Base-by-base conservation (phyloP, 257 asterid genomes). In the Capsicum pubescens region DNA sequence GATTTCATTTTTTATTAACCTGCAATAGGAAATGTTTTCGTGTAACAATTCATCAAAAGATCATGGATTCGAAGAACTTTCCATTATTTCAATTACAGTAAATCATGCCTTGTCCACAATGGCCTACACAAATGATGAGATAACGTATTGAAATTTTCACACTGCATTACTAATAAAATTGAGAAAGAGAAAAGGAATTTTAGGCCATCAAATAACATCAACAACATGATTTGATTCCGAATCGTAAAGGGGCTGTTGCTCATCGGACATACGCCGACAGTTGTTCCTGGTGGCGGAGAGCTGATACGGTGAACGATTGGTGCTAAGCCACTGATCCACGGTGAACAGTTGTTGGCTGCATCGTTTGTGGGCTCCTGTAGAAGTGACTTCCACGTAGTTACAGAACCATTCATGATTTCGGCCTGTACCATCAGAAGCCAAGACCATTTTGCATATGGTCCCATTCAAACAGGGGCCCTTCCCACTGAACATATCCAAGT, bases 261-360 rank as follows among this genome's bases (percentile, higher is more conserved):
- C 46, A 52, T 26, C 5, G 0, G 61, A 50, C 46, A 50, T 12
- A 76, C 46, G 63, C 63, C 85, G 13, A 76, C 96, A 92, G 5
- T 86, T 67, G 83, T 91, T 44, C 79, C 88, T 82, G 26, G 91
- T 76, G 17, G 92, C 91, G 2, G 94, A 88, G 67, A 93, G 94
- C 84, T 90, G 85, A 72, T 87, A 83, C 5, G 97, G 96, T 80
- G 90, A 11, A 32, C 88, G 42, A 72, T 92, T 92, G 0, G 91
- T 90, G 8, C 92, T 95, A 88, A 93, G 52, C 98, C 98, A 94
- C 60, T 91, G 98, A 87, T 92, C 94, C 69, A 94, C 94, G 36
- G 84, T 84, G 85, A 94, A 92, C 39, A 64, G 10, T 55, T 72
- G 86, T 79, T 91, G 91, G 2, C 81, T 63, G 83, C 98, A 94